Conservation (phyloP, 768 basidiomycete species). For the Trametes cubensis region DNA sequence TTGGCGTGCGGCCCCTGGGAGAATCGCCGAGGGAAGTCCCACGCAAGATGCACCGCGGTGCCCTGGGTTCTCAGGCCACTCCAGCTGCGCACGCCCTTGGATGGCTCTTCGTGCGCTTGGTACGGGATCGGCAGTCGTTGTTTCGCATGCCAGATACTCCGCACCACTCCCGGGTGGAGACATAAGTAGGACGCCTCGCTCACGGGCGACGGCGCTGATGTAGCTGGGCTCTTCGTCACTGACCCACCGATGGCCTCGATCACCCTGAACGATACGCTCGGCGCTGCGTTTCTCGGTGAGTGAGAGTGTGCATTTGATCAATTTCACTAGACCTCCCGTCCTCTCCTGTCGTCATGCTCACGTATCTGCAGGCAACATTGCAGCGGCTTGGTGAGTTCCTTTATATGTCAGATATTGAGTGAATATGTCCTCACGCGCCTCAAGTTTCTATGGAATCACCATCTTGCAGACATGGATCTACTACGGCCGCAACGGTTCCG, state of each 20-base stretch:
- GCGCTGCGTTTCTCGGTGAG: conserved; percentile 26
- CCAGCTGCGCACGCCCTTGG: conserved; percentile 10
- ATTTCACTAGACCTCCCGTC: not conserved
- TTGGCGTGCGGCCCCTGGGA: not conserved
- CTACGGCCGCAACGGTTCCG: conserved; percentile 14
- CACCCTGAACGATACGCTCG: conserved; percentile 24
- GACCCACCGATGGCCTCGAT: conserved; percentile 10
- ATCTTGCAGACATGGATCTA: conserved; percentile 27
- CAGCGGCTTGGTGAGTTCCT: conserved; percentile 15
- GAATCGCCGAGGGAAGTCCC: not conserved
- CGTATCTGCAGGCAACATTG: conserved; percentile 11
- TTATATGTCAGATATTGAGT: too few relatives aligned
- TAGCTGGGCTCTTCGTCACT: not conserved
- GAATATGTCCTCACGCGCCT: not conserved
- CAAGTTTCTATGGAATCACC: conserved; percentile 31
- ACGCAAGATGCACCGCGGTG: conserved; percentile 3
- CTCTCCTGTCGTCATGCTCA: not conserved
- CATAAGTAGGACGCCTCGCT: conserved; percentile 5
- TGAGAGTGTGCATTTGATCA: not conserved
- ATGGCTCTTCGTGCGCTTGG: not conserved
- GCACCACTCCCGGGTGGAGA: not conserved
- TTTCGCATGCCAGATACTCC: conserved; percentile 7
- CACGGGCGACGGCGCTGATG: not conserved
- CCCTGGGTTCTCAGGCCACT: not conserved
- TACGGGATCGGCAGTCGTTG: conserved; percentile 1